phyloP scores from a whole-genome alignment of 83 land plant species.

The Picea abies region DNA sequence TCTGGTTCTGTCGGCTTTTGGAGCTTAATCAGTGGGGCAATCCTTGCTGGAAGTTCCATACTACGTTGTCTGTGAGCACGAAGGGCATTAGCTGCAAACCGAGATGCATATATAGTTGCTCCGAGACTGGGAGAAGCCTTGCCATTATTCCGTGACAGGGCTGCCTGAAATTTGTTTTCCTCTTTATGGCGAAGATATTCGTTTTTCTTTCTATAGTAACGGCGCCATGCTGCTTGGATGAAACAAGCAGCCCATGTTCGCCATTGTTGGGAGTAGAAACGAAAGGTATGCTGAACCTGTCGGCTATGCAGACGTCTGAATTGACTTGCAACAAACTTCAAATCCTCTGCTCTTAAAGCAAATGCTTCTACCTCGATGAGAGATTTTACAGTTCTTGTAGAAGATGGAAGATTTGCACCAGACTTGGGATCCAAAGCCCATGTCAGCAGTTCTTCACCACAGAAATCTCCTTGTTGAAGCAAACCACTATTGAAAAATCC shows the following conservation, averaged over 20 bases:
- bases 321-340: conserved; percentile 77
- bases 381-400: conserved; percentile 72
- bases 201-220: conserved; percentile 48
- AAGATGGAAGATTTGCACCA: conserved; percentile 62
- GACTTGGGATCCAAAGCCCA: conserved; percentile 84
- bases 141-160: conserved; percentile 24
- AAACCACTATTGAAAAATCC: conserved; percentile 66
- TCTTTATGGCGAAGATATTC: conserved; percentile 38
- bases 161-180: conserved; percentile 43
- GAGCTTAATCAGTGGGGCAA: conserved; percentile 47
- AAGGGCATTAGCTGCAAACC: conserved; percentile 83
- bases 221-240: conserved; percentile 83
- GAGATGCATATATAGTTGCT: conserved; percentile 73
- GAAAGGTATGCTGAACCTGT: conserved; percentile 76
- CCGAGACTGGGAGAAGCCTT: conserved; percentile 49
- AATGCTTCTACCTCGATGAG: conserved; percentile 80
- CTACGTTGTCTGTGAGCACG: conserved; percentile 56
- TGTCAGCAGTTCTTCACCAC: conserved; percentile 83
- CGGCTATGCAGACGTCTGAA: conserved; percentile 73
- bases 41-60: conserved; percentile 44
- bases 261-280: conserved; percentile 87
- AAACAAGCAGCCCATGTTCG: conserved; percentile 88
- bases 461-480: conserved; percentile 72
- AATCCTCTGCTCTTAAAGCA: conserved; percentile 70
- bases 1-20: conserved; percentile 89